A percentile compares a stretch with the other conserved stretches of the same genome.
phyloP scores from a whole-genome alignment of 495 filamentous ascomycete species.

The Trichocladium antarcticum region DNA sequence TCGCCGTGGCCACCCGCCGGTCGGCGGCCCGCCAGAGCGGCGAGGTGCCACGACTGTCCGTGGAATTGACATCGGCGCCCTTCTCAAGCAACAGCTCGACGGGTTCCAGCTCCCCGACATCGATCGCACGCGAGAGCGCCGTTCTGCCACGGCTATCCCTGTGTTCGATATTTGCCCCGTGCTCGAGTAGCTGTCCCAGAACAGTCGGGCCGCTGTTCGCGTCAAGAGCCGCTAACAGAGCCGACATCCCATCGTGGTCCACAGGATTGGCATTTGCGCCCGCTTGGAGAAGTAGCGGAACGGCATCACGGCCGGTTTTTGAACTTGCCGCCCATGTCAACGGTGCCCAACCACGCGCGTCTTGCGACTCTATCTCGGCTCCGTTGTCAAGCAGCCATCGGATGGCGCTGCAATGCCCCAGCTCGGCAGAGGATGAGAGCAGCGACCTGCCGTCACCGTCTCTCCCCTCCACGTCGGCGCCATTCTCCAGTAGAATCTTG shows the following conservation, averaged over 20 bases:
- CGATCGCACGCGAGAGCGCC: not conserved
- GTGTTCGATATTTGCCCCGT: slow-evolving; percentile 8
- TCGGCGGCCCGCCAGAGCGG: not conserved
- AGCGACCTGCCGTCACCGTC: too few relatives aligned
- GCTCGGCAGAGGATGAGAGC: too few relatives aligned
- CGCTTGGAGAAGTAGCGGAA: too few relatives aligned
- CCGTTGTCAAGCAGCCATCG: not conserved
- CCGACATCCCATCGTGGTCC: not conserved
- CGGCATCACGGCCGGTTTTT: too few relatives aligned
- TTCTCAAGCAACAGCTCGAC: not conserved
- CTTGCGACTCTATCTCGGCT: not conserved
- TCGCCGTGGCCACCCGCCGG: not conserved
- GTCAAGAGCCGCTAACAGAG: not conserved
- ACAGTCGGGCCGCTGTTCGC: not conserved
- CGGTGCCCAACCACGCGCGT: not conserved
- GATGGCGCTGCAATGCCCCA: too few relatives aligned
- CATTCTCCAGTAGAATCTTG: too few relatives aligned
- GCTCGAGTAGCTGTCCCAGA: not conserved
- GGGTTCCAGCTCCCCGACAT: not conserved
- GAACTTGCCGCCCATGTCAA: not conserved
- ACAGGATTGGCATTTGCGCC: not conserved
- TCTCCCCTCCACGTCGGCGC: too few relatives aligned
- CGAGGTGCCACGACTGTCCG: not conserved
- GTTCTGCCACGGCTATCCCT: not conserved
- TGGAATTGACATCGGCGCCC: not conserved